Evolutionary conservation across 2,329 filamentous ascomycete genomes (phyloP).

Genomic region (Emmonsiellopsis sp.): DNA sequence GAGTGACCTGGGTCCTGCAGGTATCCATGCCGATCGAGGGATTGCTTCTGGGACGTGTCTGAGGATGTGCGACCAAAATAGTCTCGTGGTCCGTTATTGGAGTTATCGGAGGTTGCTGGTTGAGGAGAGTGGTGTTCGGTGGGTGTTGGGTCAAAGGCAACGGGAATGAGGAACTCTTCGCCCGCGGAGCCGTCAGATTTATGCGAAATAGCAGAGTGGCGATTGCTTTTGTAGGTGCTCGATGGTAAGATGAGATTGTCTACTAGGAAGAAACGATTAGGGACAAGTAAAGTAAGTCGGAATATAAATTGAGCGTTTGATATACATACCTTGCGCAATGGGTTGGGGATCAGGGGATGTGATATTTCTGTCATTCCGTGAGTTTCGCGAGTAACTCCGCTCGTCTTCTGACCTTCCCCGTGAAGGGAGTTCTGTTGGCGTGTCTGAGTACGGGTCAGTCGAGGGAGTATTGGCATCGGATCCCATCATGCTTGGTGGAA

Average conservation of each 20-base stretch:
- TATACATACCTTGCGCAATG: constrained; percentile 20
- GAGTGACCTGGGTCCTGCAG: constrained; percentile 16
- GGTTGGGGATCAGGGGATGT: constrained; percentile 17
- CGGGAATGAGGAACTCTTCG: constrained; percentile 66
- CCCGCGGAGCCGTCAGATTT: constrained; percentile 45
- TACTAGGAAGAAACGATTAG: constrained; percentile 12
- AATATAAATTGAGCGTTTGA: not conserved
- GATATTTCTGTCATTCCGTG: constrained; percentile 18
- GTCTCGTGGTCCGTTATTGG: constrained; percentile 33
- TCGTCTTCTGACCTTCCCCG: constrained; percentile 14
- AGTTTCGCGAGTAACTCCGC: constrained; percentile 15
- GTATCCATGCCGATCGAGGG: constrained; percentile 13
- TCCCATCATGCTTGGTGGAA: constrained; percentile 63
- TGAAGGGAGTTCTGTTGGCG: constrained; percentile 35
- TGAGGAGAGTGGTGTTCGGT: constrained; percentile 47
- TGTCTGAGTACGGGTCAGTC: constrained; percentile 55
- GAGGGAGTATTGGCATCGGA: constrained; percentile 46
- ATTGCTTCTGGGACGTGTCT: constrained; percentile 1
- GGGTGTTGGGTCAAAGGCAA: constrained; percentile 63
- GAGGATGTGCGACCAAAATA: constrained; percentile 40
- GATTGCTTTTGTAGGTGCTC: constrained; percentile 67
- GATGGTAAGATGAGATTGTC: constrained; percentile 62
- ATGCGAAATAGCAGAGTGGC: constrained; percentile 59
- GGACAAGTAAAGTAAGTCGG: not conserved
- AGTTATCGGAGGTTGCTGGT: constrained; percentile 32